phyloP scores from a whole-genome alignment of 805 yeast species.

The Groenewaldozyma tartarivorans region DNA sequence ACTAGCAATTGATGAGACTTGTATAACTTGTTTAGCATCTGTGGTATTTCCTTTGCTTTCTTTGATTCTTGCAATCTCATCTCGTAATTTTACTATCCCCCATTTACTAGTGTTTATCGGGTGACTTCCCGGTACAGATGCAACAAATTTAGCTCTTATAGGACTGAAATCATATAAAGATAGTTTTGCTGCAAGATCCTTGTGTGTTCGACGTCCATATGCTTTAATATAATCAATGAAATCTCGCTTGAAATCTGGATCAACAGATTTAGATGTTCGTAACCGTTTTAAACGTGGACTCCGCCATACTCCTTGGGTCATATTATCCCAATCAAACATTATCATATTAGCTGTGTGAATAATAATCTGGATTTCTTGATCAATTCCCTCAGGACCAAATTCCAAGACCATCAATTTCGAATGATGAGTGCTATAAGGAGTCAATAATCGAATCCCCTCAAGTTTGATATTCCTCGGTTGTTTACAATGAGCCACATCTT shows the following conservation, averaged over 20 bases:
- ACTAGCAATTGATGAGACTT: constrained; percentile 23
- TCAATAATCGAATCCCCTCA: constrained; percentile 15
- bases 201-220: constrained; percentile 13
- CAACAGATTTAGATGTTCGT: neutral
- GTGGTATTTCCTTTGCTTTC: constrained; percentile 2
- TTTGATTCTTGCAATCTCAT: constrained; percentile 4
- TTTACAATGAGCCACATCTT: constrained; percentile 3
- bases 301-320: constrained; percentile 27
- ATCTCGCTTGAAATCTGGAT: constrained; percentile 19
- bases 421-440: constrained; percentile 25
- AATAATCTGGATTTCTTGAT: constrained; percentile 17
- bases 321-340: constrained; percentile 24
- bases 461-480: constrained; percentile 13
- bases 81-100: constrained; percentile 17
- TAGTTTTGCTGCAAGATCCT: constrained; percentile 12
- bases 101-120: constrained; percentile 11
- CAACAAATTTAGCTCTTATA: constrained; percentile 19
- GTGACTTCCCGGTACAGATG: constrained; percentile 26
- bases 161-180: constrained; percentile 20
- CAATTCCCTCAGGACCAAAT: constrained; percentile 7
- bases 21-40: constrained; percentile 10
- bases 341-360: constrained; percentile 28
- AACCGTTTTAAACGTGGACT: constrained; percentile 16
- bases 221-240: constrained; percentile 18
- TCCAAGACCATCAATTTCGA: constrained; percentile 26